These are phyloP conservation scores for Cytospora piceicola DNA, from an alignment of 2,329 filamentous ascomycete species.

Conservation along the genomic window DNA sequence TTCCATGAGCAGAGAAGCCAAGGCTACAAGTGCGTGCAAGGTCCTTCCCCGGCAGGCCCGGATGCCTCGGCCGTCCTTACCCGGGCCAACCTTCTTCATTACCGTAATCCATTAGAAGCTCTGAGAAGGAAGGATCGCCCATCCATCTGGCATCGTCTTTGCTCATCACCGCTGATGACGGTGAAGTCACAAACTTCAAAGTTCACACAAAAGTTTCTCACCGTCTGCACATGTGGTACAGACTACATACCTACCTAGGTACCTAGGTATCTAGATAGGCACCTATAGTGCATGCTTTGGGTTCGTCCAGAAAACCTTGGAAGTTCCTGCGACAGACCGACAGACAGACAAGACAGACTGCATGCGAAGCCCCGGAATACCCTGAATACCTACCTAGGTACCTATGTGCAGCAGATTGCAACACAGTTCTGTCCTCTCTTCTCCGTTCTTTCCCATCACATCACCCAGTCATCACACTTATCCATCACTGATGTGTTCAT, in stretches of 20 bases:
- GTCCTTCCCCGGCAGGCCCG: conserved; percentile 1
- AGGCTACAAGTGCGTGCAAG: neutral
- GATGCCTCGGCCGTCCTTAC: neutral
- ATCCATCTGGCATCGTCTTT: neutral
- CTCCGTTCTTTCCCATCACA: conserved; percentile 8
- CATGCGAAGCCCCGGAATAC: conserved; percentile 19
- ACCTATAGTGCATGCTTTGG: conserved; percentile 3
- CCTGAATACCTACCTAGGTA: too few species aligned
- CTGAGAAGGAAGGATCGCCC: neutral
- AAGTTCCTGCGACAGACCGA: conserved; percentile 18
- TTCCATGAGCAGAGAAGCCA: neutral
- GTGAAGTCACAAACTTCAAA: neutral
- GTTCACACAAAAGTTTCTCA: too few species aligned
- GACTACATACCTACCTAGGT: too few species aligned
- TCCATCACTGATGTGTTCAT: neutral
- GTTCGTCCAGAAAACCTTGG: conserved; percentile 22
- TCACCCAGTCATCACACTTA: neutral
- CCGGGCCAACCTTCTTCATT: conserved; percentile 2
- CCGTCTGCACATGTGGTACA: too few species aligned
- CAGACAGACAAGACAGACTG: too few species aligned
- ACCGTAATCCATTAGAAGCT: neutral
- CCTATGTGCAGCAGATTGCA: too few species aligned
- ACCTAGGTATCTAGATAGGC: too few species aligned
- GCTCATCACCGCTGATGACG: neutral
- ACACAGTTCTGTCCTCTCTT: conserved; percentile 4